Evolutionary conservation across 2,329 filamentous ascomycete genomes (phyloP), one percentile per base, ranked within the genome.

Genomic region (Scedosporium apiospermum): DNA sequence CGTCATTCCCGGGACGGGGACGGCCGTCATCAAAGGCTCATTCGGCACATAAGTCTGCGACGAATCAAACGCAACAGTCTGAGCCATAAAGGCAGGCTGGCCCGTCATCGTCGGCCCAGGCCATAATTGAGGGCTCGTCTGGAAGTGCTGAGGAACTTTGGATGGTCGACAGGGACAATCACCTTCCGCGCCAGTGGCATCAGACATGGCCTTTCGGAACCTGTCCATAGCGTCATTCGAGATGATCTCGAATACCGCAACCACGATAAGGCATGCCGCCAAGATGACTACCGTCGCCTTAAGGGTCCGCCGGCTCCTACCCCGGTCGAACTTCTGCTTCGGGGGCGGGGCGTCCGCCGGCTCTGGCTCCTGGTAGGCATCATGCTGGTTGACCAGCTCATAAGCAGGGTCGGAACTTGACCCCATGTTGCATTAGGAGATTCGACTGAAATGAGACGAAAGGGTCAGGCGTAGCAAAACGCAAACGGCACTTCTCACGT

Each of bases 101-200:
- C 89, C 89, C 1, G 88, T 92, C n/a, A 85, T 79, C 4, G 86
- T 90, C 44, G 87, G 87, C 1, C 88, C 88, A 72, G 79, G 74
- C 78, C 80, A 85, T 55, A 86, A 71, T 71, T 87, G 77, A 3
- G 84, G 83, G 26, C 76, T 78, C 0, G 84, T 88, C 70, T 86
- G 82, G 68, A 86, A 87, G 70, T 88, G 84, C 70, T 87, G 82
- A 26, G 85, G 85, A 57, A 86, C 78, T 49, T 78, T 75, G 62
- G 69, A 66, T 30, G 72, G 70, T 42, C 64, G 66, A 60, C 73
- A 73, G 51, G 71, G 70, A 63, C 73, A 73, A 9, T 61, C 49
- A 23, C 18, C 61, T 38, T 21, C 18, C 3, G 44, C 61, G 6
- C 16, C 18, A n/a, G 21, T 10, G 3, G 12, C 51, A 27, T 27